These are phyloP conservation scores for Colletotrichum graminicola DNA, from an alignment of 2,329 filamentous ascomycete genomes.

Conservation along the genomic window DNA sequence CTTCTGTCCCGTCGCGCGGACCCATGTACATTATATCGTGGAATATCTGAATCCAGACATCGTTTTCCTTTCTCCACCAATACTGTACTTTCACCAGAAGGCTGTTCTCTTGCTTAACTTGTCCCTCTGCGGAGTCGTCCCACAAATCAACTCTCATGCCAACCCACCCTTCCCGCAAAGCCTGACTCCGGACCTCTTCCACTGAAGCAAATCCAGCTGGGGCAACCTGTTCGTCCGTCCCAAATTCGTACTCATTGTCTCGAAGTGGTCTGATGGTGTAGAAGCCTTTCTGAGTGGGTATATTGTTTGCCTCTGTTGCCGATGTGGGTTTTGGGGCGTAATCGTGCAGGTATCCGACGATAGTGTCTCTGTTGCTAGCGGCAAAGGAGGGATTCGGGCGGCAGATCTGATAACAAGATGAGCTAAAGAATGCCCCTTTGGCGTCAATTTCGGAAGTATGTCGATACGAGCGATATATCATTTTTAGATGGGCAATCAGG, in stretches of 20 bases:
- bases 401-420: conserved; percentile 44
- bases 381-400: conserved; percentile 45
- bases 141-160: conserved; percentile 49
- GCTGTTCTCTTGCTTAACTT: conserved; percentile 12
- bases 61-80: conserved; percentile 47
- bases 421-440: conserved; percentile 24
- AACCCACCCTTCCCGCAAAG: conserved; percentile 44
- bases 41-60: conserved; percentile 44
- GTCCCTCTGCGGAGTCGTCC: conserved; percentile 40
- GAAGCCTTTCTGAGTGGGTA: conserved; percentile 12
- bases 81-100: conserved; percentile 49
- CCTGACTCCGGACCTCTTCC: conserved; percentile 35
- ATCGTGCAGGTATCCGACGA: conserved; percentile 45
- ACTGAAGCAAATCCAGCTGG: conserved; percentile 39
- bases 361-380: conserved; percentile 44
- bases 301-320: neutral
- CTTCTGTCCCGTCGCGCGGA: conserved; percentile 46
- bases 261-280: conserved; percentile 43
- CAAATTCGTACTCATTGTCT: conserved; percentile 42
- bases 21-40: conserved; percentile 49
- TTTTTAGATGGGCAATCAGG: conserved; percentile 13
- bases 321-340: conserved; percentile 19
- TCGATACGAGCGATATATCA: conserved; percentile 23
- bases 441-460: conserved; percentile 22
- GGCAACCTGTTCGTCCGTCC: conserved; percentile 36